Conservation (phyloP, 208 protist genomes). For the Trypanosoma conorhini region DNA sequence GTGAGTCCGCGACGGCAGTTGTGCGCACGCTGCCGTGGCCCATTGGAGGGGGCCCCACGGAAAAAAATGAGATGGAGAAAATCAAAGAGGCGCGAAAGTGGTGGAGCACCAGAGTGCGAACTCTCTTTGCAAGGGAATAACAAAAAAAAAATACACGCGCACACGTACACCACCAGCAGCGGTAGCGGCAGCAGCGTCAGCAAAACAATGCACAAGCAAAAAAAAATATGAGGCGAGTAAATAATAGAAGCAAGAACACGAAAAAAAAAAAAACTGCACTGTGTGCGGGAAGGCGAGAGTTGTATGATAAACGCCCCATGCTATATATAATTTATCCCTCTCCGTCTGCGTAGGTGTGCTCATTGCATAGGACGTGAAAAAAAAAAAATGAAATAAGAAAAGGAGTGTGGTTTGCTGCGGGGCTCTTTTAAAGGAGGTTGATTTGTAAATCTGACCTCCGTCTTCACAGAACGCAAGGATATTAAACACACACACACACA, state of each 20-base stretch:
- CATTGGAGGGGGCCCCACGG: not conserved
- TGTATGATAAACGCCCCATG: not conserved
- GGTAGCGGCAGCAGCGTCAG: not conserved
- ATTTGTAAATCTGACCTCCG: constrained; percentile 8
- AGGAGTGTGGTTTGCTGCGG: not conserved
- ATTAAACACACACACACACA: not conserved
- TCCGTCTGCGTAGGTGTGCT: not conserved
- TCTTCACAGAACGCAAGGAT: constrained; percentile 9
- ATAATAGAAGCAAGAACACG: constrained; percentile 3
- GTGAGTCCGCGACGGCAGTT: not conserved
- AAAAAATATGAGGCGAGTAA: constrained; percentile 2
- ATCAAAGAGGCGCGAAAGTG: not conserved
- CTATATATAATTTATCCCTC: not conserved
- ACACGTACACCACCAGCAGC: not conserved
- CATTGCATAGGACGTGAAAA: not conserved
- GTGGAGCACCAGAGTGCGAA: not conserved
- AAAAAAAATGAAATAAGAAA: constrained; percentile 1
- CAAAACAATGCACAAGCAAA: constrained; percentile 13
- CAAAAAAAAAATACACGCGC: not conserved
- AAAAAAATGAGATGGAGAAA: not conserved
- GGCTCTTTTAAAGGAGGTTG: not conserved
- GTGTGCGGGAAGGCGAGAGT: not conserved
- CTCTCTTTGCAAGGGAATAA: too few species aligned
- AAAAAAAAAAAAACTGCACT: constrained; percentile 4
- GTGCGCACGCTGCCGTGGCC: not conserved